Conservation (phyloP, 2,329 filamentous ascomycete species). For the Fusarium drepaniforme region DNA sequence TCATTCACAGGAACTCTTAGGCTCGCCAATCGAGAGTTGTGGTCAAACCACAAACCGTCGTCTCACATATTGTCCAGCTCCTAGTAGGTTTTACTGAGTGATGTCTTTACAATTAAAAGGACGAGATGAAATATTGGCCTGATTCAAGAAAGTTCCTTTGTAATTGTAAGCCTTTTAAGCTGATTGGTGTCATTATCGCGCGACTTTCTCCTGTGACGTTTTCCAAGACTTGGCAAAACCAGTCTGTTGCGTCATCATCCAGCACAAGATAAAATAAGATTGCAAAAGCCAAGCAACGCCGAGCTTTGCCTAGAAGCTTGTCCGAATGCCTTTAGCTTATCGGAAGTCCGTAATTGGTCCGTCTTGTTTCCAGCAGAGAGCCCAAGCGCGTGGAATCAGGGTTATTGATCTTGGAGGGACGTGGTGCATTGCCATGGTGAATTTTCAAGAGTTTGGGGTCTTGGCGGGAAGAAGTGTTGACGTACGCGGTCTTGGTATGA, state of each 20-base stretch:
- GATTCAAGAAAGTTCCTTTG: not conserved
- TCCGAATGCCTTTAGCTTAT: not conserved
- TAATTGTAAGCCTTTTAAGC: not conserved
- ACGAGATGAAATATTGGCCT: not conserved
- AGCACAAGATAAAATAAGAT: not conserved
- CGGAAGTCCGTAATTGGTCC: not conserved
- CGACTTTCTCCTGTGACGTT: not conserved
- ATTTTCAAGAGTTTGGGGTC: not conserved
- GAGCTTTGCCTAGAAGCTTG: slow-evolving; percentile 10
- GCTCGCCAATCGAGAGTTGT: not conserved
- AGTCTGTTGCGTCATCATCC: not conserved
- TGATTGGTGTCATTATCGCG: not conserved
- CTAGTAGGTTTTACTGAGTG: not conserved
- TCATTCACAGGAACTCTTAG: not conserved
- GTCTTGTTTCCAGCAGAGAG: not conserved
- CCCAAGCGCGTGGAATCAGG: not conserved
- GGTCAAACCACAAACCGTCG: not conserved
- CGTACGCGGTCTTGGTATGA: not conserved
- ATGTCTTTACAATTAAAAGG: not conserved
- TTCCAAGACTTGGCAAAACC: not conserved
- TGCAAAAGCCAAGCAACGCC: slow-evolving; percentile 2
- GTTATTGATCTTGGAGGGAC: not conserved
- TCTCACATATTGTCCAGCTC: not conserved
- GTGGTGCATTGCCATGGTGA: not conserved
- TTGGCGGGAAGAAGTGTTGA: not conserved